Base-by-base conservation (phyloP, 306 rosid species). In the Prunus mume region DNA sequence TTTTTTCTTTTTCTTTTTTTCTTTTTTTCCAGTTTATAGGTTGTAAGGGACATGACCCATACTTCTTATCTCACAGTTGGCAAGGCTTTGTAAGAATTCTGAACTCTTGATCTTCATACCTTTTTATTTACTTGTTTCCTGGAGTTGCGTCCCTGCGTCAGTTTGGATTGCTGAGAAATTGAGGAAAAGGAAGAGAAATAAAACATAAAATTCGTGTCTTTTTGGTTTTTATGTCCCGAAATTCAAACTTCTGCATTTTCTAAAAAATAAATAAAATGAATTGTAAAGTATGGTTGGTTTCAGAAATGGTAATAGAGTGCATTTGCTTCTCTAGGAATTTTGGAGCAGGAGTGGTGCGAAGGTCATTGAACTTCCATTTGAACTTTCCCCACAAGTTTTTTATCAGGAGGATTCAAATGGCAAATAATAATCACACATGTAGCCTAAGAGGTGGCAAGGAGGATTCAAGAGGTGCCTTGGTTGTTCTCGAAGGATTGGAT, bases 401-500 rank as follows among this genome's bases (percentile, higher is more conserved):
- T 22, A 3, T 65, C 6, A 63, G 81, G 47, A 66, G 47, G 43
- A 64, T 77, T 38, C 76, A 32, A 20, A 86, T 83, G 87, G 79
- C 19, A 14, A 50, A 18, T 65, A 77, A 56, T 10, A 45, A 47
- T 67, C 72, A 45, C 18, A 72, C 47, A 14, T 49, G 71, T 64
- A 55, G 52, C 46, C 25, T 55, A 72, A 72, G 75, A 25, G 47
- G 71, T 55, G 57, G 43, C 13, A 76, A 47, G 65, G 73, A 71
- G 47, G 79, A 77, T 68, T 77, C 87, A 19, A 80, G 87, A 80
- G 89, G 83, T 47, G 91, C 97, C 19, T 82, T 95, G 81, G 77
- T 95, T 79, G 99, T 95, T 73, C 81, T 95, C 9, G 97, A 92
- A 92, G 98, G 98, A 68, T 86, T 95, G 85, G 98, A 92, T 79